Conservation (phyloP, 805 yeast species). For the Yarrowia porcina region DNA sequence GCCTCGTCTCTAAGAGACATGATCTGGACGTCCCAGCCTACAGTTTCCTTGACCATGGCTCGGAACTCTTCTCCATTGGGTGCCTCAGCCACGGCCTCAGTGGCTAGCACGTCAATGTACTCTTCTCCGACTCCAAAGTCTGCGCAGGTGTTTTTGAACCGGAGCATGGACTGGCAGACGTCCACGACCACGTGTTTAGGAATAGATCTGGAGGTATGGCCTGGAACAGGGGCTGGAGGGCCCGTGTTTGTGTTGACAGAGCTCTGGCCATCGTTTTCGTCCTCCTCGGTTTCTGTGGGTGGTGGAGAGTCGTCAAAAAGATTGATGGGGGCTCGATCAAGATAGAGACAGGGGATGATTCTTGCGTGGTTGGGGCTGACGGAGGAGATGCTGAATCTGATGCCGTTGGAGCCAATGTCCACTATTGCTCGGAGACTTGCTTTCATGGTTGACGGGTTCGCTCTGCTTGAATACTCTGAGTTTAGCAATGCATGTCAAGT, state of each 20-base stretch:
- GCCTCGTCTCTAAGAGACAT: constrained; percentile 65
- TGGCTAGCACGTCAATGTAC: constrained; percentile 62
- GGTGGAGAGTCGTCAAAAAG: constrained; percentile 40
- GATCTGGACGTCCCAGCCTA: constrained; percentile 64
- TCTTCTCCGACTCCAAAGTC: constrained; percentile 66
- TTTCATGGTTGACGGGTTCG: background rate
- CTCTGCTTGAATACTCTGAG: background rate
- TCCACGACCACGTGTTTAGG: constrained; percentile 51
- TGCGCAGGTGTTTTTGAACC: constrained; percentile 66
- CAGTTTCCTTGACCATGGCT: constrained; percentile 52
- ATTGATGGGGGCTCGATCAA: constrained; percentile 68
- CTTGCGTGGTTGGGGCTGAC: constrained; percentile 67
- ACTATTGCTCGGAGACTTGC: constrained; percentile 50
- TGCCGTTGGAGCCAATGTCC: constrained; percentile 75
- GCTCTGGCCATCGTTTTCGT: constrained; percentile 23
- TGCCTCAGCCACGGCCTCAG: constrained; percentile 72
- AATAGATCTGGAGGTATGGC: constrained; percentile 29
- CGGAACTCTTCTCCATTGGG: constrained; percentile 59
- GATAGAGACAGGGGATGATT: constrained; percentile 73
- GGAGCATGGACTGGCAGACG: constrained; percentile 58
- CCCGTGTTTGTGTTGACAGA: constrained; percentile 18
- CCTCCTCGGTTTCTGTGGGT: constrained; percentile 11
- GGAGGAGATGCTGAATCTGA: constrained; percentile 69
- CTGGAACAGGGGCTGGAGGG: background rate
- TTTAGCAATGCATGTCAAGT: constrained; percentile 23